Evolutionary conservation across 129 eudicot genomes (phyloP).

Genomic region (Flaveria robusta): DNA sequence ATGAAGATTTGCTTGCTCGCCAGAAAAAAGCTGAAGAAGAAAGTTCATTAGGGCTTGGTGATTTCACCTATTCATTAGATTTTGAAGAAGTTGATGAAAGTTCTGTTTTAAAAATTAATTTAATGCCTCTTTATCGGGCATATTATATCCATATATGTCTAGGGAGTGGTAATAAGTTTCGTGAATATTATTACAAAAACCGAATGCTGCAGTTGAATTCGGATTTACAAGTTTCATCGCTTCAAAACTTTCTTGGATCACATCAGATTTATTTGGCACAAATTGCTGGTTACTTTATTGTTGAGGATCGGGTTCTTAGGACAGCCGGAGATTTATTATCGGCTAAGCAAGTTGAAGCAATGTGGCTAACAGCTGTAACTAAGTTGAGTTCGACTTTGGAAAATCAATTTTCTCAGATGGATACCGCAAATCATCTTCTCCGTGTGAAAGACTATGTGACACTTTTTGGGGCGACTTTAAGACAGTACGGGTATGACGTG

Average conservation of each 20-base stretch:
- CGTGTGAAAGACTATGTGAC: constrained; percentile 87
- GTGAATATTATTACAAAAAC: constrained; percentile 87
- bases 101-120: constrained; percentile 63
- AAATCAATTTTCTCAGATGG: constrained; percentile 68
- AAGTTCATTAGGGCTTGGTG: constrained; percentile 62
- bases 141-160: constrained; percentile 78
- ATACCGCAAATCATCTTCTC: constrained; percentile 71
- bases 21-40: constrained; percentile 89
- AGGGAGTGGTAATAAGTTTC: constrained; percentile 69
- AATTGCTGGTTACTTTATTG: constrained; percentile 82
- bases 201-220: constrained; percentile 78
- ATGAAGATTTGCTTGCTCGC: constrained; percentile 80
- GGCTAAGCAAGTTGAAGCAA: constrained; percentile 73
- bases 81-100: constrained; percentile 72
- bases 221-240: constrained; percentile 76
- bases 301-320: constrained; percentile 92
- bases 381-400: constrained; percentile 65
- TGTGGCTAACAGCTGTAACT: constrained; percentile 86
- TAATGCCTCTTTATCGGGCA: constrained; percentile 84
- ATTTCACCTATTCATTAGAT: constrained; percentile 69
- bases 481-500: constrained; percentile 85
- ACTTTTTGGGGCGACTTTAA: constrained; percentile 76
- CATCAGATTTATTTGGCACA: constrained; percentile 74
- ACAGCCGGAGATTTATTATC: constrained; percentile 78
- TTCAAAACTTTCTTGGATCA: constrained; percentile 74